Percentiles rank a stretch among this genome's conserved stretches.
Evolutionary conservation across 129 eudicot genomes (phyloP).

Genomic region (Centaurea solstitialis): DNA sequence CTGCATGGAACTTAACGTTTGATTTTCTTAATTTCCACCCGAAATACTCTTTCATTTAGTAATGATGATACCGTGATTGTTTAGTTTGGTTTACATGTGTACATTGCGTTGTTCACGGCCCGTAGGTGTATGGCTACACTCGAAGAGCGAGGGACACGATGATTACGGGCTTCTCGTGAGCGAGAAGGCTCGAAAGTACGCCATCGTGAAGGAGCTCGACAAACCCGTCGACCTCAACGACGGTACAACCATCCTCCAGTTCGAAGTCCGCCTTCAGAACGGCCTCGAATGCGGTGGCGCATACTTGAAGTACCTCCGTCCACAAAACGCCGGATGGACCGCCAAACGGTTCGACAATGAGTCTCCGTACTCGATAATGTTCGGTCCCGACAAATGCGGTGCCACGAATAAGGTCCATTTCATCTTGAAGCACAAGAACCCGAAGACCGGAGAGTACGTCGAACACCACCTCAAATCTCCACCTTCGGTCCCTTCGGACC

Average conservation of each 20-base stretch:
- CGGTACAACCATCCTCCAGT: conserved; percentile 59
- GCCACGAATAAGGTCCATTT: conserved; percentile 81
- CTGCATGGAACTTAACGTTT: no score
- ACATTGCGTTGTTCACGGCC: not conserved
- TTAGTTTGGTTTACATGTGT: not conserved
- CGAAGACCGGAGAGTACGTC: conserved; percentile 65
- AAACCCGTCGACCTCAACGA: conserved; percentile 56
- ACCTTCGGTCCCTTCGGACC: conserved; percentile 77
- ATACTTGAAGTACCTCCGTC: conserved; percentile 70
- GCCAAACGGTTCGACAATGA: conserved; percentile 72
- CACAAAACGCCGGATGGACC: conserved; percentile 76
- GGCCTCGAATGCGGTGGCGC: conserved; percentile 92
- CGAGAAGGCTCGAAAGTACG: conserved; percentile 67
- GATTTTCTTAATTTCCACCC: no score
- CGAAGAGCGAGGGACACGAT: conserved; percentile 80
- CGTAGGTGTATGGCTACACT: conserved; percentile 73
- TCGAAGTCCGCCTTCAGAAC: conserved; percentile 68
- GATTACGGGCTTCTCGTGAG: conserved; percentile 83
- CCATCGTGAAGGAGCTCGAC: conserved; percentile 75
- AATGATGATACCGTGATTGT: no score
- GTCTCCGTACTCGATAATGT: conserved; percentile 76
- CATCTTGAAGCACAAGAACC: conserved; percentile 75
- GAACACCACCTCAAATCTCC: conserved; percentile 79
- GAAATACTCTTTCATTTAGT: no score
- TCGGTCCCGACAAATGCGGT: conserved; percentile 86